Conservation (phyloP, 2,329 filamentous ascomycete genomes). For the Geosmithia putterillii region DNA sequence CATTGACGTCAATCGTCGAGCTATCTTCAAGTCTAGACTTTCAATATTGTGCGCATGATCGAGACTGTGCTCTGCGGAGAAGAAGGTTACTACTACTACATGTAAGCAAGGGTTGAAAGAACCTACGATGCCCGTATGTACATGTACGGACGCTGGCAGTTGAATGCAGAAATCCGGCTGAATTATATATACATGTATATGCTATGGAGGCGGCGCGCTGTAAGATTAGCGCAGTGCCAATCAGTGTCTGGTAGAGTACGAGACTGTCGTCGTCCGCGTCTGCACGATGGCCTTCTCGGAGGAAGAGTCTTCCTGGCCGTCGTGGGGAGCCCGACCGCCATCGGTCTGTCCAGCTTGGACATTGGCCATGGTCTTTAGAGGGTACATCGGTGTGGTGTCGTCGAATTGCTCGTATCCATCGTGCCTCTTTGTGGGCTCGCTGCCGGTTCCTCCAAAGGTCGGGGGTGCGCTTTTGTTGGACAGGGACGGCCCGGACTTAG, state of each 20-base stretch:
- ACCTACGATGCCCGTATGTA: too few species aligned
- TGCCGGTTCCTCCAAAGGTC: background rate
- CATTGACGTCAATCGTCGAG: background rate
- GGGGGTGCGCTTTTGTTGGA: background rate
- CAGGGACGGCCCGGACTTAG: background rate
- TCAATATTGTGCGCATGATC: too few species aligned
- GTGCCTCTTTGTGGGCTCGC: background rate
- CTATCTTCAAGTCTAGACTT: too few species aligned
- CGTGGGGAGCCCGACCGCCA: background rate
- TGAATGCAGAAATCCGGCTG: too few species aligned
- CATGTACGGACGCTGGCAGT: too few species aligned
- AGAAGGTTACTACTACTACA: too few species aligned
- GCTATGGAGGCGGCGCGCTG: too few species aligned
- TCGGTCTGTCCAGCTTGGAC: background rate
- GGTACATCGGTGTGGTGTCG: background rate
- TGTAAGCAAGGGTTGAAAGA: too few species aligned
- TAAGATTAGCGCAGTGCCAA: background rate
- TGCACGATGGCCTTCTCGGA: background rate
- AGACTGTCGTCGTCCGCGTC: background rate
- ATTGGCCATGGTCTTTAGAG: background rate
- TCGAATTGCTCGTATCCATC: background rate
- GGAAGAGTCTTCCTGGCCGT: background rate
- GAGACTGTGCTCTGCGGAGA: too few species aligned
- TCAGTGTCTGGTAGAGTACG: background rate
- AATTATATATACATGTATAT: background rate